Percentiles rank a stretch among this genome's conserved stretches.
Conservation (phyloP, 805 yeast genomes). For the Ogataea siamensis region DNA sequence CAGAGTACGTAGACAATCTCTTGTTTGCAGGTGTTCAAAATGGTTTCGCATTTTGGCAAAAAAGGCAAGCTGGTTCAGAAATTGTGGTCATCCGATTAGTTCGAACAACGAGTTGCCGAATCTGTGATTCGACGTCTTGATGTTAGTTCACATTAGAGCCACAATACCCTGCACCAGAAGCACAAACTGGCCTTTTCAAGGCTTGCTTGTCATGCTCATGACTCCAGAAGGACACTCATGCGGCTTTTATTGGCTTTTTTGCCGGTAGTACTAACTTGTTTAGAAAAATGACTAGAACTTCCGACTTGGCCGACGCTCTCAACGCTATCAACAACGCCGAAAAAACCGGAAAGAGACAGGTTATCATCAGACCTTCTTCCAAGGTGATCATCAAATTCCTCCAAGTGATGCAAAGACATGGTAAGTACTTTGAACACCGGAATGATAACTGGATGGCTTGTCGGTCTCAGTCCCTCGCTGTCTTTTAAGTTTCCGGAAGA, state of each 20-base stretch:
- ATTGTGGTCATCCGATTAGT: conserved; percentile 27
- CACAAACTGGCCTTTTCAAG: not conserved
- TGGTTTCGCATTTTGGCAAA: conserved; percentile 10
- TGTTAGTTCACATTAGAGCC: conserved; percentile 11
- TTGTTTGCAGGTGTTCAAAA: conserved; percentile 11
- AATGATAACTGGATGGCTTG: conserved; percentile 99
- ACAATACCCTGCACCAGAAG: conserved; percentile 24
- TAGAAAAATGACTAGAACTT: conserved; percentile 90
- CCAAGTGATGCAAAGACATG: conserved; percentile 97
- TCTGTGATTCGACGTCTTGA: conserved; percentile 4
- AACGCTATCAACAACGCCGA: conserved; percentile 99
- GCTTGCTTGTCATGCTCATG: conserved; percentile 38
- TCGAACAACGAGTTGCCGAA: conserved; percentile 14
- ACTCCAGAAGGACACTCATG: conserved; percentile 51
- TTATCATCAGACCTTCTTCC: conserved; percentile 96
- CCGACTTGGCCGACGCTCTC: conserved; percentile 98
- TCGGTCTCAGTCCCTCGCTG: conserved; percentile 84
- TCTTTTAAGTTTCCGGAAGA: conserved; percentile 98
- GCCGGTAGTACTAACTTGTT: conserved; percentile 31
- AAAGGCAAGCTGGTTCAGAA: conserved; percentile 35
- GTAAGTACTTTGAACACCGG: conserved; percentile 66
- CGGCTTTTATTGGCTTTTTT: conserved; percentile 36
- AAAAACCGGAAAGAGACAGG: conserved; percentile 99
- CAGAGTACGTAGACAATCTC: conserved; percentile 9
- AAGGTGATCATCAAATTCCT: conserved; percentile 97